Evolutionary conservation across 176 grass and related monocot genomes (phyloP).

Genomic region (Phragmites australis): DNA sequence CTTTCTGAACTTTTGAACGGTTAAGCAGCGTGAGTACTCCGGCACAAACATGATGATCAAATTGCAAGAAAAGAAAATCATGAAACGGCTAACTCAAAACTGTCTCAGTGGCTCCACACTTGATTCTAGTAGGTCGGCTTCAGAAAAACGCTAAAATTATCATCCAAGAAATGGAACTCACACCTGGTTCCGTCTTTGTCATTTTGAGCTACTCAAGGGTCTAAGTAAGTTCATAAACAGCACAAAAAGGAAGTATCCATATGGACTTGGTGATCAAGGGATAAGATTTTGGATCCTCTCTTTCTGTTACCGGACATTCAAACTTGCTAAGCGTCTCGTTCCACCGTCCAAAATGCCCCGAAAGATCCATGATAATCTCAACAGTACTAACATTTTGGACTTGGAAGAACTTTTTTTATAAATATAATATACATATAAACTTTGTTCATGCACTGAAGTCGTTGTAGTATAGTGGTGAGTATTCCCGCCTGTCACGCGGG

Average conservation of each 20-base stretch:
- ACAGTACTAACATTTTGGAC: too few species aligned
- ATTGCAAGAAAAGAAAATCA: background rate
- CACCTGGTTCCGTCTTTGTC: background rate
- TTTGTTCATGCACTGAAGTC: background rate
- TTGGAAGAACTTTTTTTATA: too few species aligned
- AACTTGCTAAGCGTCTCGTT: background rate
- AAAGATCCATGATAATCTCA: too few species aligned
- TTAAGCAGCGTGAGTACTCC: background rate
- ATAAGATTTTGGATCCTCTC: background rate
- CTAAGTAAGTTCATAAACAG: background rate
- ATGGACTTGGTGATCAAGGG: background rate
- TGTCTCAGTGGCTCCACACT: too few species aligned
- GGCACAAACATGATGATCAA: background rate
- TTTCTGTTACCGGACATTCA: background rate
- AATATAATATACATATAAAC: too few species aligned
- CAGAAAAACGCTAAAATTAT: too few species aligned
- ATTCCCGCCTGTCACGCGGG: slow-evolving; percentile 91
- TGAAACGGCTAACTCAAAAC: background rate
- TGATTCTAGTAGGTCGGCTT: too few species aligned
- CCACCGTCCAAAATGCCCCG: background rate
- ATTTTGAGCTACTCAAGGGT: background rate
- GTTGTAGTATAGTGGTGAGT: slow-evolving; percentile 98
- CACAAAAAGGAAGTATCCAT: too few species aligned
- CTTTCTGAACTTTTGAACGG: background rate
- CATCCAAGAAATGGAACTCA: background rate